A percentile compares a stretch with the other conserved stretches of the same genome.
phyloP scores from a whole-genome alignment of 345 rosid species.

The Boechera retrofracta region DNA sequence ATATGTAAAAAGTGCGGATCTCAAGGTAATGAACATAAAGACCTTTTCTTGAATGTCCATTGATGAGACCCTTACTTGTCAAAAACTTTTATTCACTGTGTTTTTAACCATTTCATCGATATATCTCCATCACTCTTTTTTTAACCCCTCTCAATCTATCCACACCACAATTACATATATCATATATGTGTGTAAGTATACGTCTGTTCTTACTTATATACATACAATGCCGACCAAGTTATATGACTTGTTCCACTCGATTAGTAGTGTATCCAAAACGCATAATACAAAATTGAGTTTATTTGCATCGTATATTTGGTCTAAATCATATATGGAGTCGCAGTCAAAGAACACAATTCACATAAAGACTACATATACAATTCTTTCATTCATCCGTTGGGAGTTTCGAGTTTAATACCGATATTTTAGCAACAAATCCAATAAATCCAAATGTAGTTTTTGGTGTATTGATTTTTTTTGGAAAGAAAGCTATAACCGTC shows the following conservation, averaged over 20 bases:
- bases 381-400: no score
- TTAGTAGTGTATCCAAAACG: conserved; percentile 3
- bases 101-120: conserved; percentile 44
- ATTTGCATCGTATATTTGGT: no score
- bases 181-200: not conserved
- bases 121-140: conserved; percentile 43
- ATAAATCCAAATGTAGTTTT: no score
- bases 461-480: no score
- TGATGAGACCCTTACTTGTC: conserved; percentile 47
- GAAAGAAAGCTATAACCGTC: no score
- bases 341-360: not conserved
- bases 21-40: conserved; percentile 41
- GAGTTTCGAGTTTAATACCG: no score
- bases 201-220: conserved; percentile 6
- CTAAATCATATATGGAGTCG: no score
- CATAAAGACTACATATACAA: not conserved
- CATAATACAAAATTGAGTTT: not conserved
- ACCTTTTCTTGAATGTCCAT: conserved; percentile 41
- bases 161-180: conserved; percentile 14
- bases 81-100: conserved; percentile 45
- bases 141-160: conserved; percentile 25
- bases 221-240: not conserved
- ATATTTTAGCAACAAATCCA: no score
- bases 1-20: conserved; percentile 38
- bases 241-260: not conserved